Evolutionary conservation across 768 basidiomycete genomes (phyloP).

Genomic region (Phlegmacium glaucopus): DNA sequence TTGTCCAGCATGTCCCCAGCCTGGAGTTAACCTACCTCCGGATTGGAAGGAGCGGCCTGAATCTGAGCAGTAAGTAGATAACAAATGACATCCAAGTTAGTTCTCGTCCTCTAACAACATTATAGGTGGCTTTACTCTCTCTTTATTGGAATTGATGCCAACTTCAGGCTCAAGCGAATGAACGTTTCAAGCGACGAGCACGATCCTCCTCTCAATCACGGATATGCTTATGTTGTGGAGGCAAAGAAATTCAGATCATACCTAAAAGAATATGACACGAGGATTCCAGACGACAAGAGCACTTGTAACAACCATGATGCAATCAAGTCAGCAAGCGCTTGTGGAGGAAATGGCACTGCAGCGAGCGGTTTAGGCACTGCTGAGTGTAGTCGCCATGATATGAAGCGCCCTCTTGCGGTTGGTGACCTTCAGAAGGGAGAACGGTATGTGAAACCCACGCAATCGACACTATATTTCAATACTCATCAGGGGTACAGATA

Average conservation of each 20-base stretch:
- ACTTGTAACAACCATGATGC: constrained; percentile 14
- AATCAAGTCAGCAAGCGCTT: constrained; percentile 8
- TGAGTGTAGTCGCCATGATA: constrained; percentile 11
- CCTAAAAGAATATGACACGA: not conserved
- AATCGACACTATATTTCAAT: not conserved
- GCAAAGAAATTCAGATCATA: constrained; percentile 11
- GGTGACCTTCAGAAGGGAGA: constrained; percentile 13
- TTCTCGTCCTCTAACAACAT: not conserved
- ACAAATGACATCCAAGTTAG: not conserved
- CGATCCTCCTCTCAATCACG: constrained; percentile 20
- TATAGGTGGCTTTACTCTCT: constrained; percentile 17
- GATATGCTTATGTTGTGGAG: constrained; percentile 21
- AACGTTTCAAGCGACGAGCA: constrained; percentile 15
- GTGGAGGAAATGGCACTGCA: constrained; percentile 9
- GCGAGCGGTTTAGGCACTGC: constrained; percentile 5
- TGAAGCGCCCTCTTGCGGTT: constrained; percentile 6
- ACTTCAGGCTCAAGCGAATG: constrained; percentile 24
- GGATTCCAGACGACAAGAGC: constrained; percentile 4
- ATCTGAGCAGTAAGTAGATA: constrained; percentile 14
- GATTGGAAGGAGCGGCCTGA: constrained; percentile 14
- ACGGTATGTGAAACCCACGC: not conserved
- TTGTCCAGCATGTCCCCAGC: constrained; percentile 29
- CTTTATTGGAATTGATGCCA: constrained; percentile 23
- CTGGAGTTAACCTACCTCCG: constrained; percentile 23
- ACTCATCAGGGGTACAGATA: not conserved